Percentiles rank a stretch among this genome's conserved stretches.
Evolutionary conservation across 345 rosid genomes (phyloP).

Genomic region (Stellera chamaejasme): DNA sequence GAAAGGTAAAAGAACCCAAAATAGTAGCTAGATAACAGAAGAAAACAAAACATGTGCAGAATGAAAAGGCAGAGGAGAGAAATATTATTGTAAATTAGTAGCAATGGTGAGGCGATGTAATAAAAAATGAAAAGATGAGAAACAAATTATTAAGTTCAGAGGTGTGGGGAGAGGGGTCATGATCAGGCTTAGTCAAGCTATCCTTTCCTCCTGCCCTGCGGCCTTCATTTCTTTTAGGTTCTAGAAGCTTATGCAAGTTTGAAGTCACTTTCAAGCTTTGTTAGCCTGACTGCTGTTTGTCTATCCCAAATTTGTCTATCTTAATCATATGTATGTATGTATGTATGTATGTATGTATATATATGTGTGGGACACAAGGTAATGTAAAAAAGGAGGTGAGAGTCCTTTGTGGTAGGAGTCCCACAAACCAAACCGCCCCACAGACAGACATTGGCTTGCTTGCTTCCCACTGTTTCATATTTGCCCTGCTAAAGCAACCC

Average conservation of each 20-base stretch:
- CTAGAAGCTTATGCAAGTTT: conserved; percentile 2
- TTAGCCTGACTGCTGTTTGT: not conserved
- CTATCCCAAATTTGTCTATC: no score
- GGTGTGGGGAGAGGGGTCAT: conserved; percentile 10
- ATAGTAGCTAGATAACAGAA: no score
- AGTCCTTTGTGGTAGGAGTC: conserved; percentile 4
- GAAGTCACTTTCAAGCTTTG: conserved; percentile 15
- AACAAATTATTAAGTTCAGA: not conserved
- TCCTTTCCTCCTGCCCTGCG: not conserved
- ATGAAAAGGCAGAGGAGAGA: no score
- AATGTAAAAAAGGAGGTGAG: not conserved
- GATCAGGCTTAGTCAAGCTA: conserved; percentile 9
- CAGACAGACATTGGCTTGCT: conserved; percentile 15
- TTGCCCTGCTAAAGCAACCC: conserved; percentile 20
- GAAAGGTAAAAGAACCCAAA: no score
- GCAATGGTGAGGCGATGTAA: not conserved
- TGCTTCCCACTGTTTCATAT: conserved; percentile 18
- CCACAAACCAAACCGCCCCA: conserved; percentile 43
- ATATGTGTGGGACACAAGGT: conserved; percentile 6
- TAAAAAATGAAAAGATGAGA: not conserved
- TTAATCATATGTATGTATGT: no score
- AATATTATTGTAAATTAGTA: no score
- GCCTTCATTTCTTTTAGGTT: conserved; percentile 1
- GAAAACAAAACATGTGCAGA: no score
- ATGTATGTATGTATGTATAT: not conserved